These are phyloP conservation scores for Silene noctiflora DNA, from an alignment of 179 eudicot species.

Conservation along the genomic window DNA sequence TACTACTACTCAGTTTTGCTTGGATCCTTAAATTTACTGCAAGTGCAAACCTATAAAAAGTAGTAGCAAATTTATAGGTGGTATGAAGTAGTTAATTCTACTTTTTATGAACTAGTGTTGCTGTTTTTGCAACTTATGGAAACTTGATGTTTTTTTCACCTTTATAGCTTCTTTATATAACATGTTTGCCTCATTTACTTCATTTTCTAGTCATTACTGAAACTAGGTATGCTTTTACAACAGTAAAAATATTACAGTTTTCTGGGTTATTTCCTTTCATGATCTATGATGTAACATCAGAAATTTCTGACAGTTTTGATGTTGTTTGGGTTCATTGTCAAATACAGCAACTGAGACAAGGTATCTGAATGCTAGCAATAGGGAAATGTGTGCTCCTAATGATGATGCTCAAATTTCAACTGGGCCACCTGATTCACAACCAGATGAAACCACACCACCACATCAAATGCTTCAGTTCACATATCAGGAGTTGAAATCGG, in stretches of 20 bases:
- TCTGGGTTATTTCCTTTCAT: neutral
- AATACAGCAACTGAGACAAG: constrained; percentile 84
- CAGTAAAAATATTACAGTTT: constrained; percentile 1
- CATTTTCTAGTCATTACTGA: constrained; percentile 7
- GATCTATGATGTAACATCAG: neutral
- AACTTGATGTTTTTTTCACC: neutral
- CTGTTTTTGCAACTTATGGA: constrained; percentile 16
- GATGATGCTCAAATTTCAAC: constrained; percentile 59
- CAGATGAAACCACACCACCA: constrained; percentile 42
- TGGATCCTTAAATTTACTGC: constrained; percentile 1
- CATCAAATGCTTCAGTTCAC: constrained; percentile 64
- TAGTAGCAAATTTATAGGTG: neutral
- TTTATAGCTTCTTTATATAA: constrained; percentile 4
- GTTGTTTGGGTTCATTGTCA: neutral
- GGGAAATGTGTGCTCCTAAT: constrained; percentile 82
- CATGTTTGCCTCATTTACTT: neutral
- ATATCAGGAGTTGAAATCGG: constrained; percentile 80
- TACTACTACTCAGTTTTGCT: neutral
- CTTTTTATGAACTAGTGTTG: neutral
- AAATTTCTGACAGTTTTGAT: neutral
- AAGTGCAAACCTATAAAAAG: neutral
- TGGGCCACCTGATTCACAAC: constrained; percentile 45
- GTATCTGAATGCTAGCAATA: constrained; percentile 82
- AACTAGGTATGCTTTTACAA: constrained; percentile 6
- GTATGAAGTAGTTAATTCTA: neutral